Evolutionary conservation across 2,329 filamentous ascomycete genomes (phyloP).

Genomic region (Claviceps maximensis): DNA sequence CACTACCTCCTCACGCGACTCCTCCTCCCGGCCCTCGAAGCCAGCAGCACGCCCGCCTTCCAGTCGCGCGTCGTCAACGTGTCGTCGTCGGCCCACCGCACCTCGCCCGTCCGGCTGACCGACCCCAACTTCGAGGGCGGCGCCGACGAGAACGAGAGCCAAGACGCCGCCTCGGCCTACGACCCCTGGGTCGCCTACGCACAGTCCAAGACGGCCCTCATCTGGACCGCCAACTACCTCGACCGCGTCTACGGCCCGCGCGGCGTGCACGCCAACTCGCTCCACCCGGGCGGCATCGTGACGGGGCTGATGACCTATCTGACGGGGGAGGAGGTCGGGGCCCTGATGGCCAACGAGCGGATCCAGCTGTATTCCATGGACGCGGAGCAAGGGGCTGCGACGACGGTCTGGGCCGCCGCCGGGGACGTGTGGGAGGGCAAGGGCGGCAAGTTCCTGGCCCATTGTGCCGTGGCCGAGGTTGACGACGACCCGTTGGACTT

Average conservation of each 20-base stretch:
- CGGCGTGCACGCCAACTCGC: slow-evolving; percentile 31
- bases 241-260: slow-evolving; percentile 30
- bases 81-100: slow-evolving; percentile 3
- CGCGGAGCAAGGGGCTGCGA: slow-evolving; percentile 32
- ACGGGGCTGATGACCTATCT: slow-evolving; percentile 1
- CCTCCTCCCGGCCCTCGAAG: slow-evolving; percentile 4
- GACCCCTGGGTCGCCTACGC: slow-evolving; percentile 27
- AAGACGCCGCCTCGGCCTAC: background rate
- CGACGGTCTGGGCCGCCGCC: slow-evolving; percentile 30
- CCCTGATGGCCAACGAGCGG: background rate
- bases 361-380: background rate
- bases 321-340: background rate
- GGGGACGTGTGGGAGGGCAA: slow-evolving; percentile 28
- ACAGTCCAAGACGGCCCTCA: slow-evolving; percentile 35
- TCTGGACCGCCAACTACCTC: slow-evolving; percentile 35
- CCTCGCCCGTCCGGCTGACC: background rate
- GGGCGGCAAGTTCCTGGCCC: slow-evolving; percentile 32
- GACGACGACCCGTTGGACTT: background rate
- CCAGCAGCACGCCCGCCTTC: slow-evolving; percentile 30
- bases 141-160: background rate
- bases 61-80: slow-evolving; percentile 25
- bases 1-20: slow-evolving; percentile 39
- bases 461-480: slow-evolving; percentile 16
- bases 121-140: background rate
- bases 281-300: no score